phyloP scores from a whole-genome alignment of 768 basidiomycete genomes.

The Fibroporia radiculosa region DNA sequence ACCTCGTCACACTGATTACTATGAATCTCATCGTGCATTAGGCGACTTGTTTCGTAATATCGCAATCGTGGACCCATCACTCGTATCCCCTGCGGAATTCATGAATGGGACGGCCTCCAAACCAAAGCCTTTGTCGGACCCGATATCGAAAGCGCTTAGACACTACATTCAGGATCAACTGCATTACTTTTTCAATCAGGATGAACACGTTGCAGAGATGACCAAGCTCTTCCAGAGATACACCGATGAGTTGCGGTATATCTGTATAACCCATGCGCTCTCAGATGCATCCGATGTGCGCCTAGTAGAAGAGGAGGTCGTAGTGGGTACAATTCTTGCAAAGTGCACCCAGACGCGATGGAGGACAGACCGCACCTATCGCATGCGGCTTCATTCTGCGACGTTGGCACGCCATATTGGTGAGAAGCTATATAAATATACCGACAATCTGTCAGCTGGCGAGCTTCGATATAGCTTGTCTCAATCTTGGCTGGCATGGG shows the following conservation, averaged over 20 bases:
- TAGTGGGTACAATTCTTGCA: slow-evolving; percentile 66
- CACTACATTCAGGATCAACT: slow-evolving; percentile 18
- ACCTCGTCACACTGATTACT: slow-evolving; percentile 57
- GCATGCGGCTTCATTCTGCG: slow-evolving; percentile 52
- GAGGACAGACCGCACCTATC: slow-evolving; percentile 48
- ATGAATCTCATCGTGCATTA: slow-evolving; percentile 61
- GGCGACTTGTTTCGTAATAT: slow-evolving; percentile 67
- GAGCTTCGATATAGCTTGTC: slow-evolving; percentile 28
- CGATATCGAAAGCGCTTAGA: slow-evolving; percentile 16
- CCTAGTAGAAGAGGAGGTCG: slow-evolving; percentile 67
- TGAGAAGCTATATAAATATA: slow-evolving; percentile 21
- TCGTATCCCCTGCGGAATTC: slow-evolving; percentile 9
- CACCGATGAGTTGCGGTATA: slow-evolving; percentile 59
- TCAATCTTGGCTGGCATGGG: slow-evolving; percentile 62
- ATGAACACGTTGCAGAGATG: slow-evolving; percentile 23
- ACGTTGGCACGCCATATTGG: slow-evolving; percentile 46
- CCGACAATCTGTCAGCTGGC: slow-evolving; percentile 11
- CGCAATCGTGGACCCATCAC: slow-evolving; percentile 31
- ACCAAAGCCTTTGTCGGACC: slow-evolving; percentile 14
- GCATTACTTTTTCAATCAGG: slow-evolving; percentile 13
- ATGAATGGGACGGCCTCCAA: neutral
- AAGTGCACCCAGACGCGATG: slow-evolving; percentile 57
- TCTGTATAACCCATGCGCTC: slow-evolving; percentile 60
- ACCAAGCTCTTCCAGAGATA: slow-evolving; percentile 43
- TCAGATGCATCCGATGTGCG: slow-evolving; percentile 46